A percentile compares a stretch with the other conserved stretches of the same genome.
Evolutionary conservation across 257 asterid species (phyloP).

Genomic region (Catharanthus roseus): DNA sequence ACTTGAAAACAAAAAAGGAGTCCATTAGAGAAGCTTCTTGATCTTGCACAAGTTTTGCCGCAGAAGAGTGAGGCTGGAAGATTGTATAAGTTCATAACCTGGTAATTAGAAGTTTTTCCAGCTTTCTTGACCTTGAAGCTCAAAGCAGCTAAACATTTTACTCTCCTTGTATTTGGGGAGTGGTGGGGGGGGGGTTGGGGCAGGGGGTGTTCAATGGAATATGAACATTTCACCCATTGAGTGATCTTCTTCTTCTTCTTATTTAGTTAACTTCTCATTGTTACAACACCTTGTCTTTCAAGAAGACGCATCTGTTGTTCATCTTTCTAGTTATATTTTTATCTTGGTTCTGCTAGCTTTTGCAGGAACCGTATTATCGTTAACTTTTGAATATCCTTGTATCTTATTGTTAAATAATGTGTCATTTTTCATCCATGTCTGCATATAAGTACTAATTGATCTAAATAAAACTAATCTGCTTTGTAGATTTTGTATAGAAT

Average conservation of each 20-base stretch:
- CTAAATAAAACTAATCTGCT: too few relatives aligned
- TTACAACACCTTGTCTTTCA: not conserved
- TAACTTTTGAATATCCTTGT: not conserved
- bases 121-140: not conserved
- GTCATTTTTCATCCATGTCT: too few relatives aligned
- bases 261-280: too few relatives aligned
- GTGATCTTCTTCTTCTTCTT: too few relatives aligned
- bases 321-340: too few relatives aligned
- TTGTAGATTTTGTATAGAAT: too few relatives aligned
- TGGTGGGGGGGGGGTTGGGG: too few relatives aligned
- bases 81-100: not conserved
- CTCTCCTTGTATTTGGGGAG: not conserved
- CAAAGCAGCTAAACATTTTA: not conserved
- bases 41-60: not conserved
- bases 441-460: too few relatives aligned
- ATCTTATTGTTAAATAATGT: too few relatives aligned
- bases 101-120: not conserved
- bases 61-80: not conserved
- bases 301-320: not conserved
- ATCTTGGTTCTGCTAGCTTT: not conserved
- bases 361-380: not conserved
- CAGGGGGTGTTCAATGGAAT: not conserved
- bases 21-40: not conserved
- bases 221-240: not conserved
- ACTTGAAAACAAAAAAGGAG: not conserved